Evolutionary conservation across 306 rosid species (phyloP), one percentile per base, ranked within the genome.

Genomic region (Cicer pinnatifidum): DNA sequence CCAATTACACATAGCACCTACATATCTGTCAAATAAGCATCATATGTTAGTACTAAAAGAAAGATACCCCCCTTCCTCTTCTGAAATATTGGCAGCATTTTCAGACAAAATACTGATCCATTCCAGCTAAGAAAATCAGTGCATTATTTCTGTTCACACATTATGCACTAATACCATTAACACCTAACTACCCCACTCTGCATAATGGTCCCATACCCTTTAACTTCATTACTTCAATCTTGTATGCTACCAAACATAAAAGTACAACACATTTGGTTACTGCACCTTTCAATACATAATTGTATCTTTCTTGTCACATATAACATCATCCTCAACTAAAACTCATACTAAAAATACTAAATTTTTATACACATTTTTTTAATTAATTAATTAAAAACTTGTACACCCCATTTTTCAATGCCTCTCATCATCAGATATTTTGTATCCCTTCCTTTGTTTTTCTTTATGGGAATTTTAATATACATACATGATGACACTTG

Each of bases 91-190:
- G 64, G 51, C 69, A 81, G 58, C 60, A 71, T 45, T 28, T 28
- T 69, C 63, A 70, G 81, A 70, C 84, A 70, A 28, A 61, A 59
- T 19, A 68, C 77, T 80, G 80, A 69, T 75, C 44, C 38, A 5
- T 41, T 77, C 77, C 85, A 81, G 82, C 71, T 79, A 79, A 63
- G 74, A 12, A 73, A 9, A 23, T 68, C 86, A 82, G 69, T 75
- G 83, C 86, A 86, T 83, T 86, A 86, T 86, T 85, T 85, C 75
- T 68, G 60, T 12, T 77, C 82, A 83, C 78, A 73, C 80, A 84
- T 78, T 72, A 82, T 81, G 85, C 87, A 82, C 62, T 75, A 44
- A 40, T 41, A 68, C 71, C 73, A 78, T 73, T 78, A 82, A 77
- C 17, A 67, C 28, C 64, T 44, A 48, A 10, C 76, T 77, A 82